phyloP scores from a whole-genome alignment of 1,284 basidiomycete genomes.

The Ustanciosporium gigantosporum region DNA sequence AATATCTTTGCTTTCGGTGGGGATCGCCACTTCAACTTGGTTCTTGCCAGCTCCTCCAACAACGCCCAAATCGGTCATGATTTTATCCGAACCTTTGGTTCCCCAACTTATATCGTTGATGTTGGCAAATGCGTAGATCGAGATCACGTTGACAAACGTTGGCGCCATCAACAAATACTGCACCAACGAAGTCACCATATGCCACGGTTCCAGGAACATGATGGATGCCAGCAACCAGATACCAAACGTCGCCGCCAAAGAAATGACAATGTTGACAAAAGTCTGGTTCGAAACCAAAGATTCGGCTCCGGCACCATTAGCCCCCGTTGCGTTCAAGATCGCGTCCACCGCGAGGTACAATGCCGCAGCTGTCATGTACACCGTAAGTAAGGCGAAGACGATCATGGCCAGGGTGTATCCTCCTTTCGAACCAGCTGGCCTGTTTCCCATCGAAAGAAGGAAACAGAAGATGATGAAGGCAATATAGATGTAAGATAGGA shows the following conservation, averaged over 20 bases:
- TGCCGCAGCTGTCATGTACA: slow-evolving; percentile 57
- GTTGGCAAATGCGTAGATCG: slow-evolving; percentile 60
- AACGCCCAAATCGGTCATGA: slow-evolving; percentile 53
- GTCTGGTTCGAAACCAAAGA: slow-evolving; percentile 39
- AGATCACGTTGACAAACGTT: slow-evolving; percentile 58
- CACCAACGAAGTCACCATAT: slow-evolving; percentile 57
- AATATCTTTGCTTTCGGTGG: slow-evolving; percentile 55
- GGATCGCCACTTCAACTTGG: slow-evolving; percentile 55
- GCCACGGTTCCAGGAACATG: slow-evolving; percentile 58
- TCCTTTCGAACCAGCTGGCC: slow-evolving; percentile 53
- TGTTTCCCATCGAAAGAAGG: slow-evolving; percentile 58
- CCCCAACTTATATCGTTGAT: slow-evolving; percentile 58
- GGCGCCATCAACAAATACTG: slow-evolving; percentile 59
- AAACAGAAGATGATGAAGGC: slow-evolving; percentile 59
- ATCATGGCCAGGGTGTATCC: slow-evolving; percentile 57
- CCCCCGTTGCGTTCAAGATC: slow-evolving; percentile 35
- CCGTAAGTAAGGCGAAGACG: slow-evolving; percentile 53
- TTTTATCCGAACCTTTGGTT: slow-evolving; percentile 57
- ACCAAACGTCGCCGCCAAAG: slow-evolving; percentile 56
- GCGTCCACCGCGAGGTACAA: slow-evolving; percentile 48
- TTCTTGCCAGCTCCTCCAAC: slow-evolving; percentile 33
- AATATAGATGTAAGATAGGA: slow-evolving; percentile 58
- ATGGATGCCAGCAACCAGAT: slow-evolving; percentile 54
- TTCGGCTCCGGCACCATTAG: slow-evolving; percentile 18
- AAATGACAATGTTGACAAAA: slow-evolving; percentile 58